Conservation (phyloP, 768 basidiomycete genomes). For the Baorangia bicolor region DNA sequence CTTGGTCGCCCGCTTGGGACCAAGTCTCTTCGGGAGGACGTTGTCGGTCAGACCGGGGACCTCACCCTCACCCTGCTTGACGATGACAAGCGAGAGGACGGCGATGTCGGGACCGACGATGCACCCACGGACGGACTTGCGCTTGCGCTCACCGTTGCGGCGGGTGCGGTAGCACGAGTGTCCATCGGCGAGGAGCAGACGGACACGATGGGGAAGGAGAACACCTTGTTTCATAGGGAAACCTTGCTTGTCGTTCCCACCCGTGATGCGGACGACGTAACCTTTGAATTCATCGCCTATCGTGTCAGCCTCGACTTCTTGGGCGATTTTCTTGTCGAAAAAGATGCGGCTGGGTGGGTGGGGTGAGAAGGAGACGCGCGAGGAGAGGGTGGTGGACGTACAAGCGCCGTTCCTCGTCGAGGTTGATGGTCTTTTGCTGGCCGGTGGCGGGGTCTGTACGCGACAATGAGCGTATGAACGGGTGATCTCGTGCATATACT, state of each 20-base stretch:
- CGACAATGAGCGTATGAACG: constrained; percentile 13
- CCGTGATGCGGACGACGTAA: constrained; percentile 94
- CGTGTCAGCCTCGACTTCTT: constrained; percentile 89
- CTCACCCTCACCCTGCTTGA: constrained; percentile 92
- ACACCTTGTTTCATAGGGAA: constrained; percentile 99
- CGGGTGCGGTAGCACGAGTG: constrained; percentile 97
- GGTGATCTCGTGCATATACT: constrained; percentile 31
- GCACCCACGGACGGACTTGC: constrained; percentile 98
- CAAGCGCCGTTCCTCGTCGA: constrained; percentile 90
- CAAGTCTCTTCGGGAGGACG: constrained; percentile 92
- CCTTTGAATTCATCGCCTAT: constrained; percentile 97
- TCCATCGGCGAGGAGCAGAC: constrained; percentile 90
- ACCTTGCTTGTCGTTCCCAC: constrained; percentile 98
- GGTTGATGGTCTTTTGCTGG: constrained; percentile 92
- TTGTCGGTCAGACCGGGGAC: constrained; percentile 90
- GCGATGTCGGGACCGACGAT: constrained; percentile 97
- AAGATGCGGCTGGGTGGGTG: constrained; percentile 78
- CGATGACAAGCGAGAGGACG: constrained; percentile 89
- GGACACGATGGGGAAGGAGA: constrained; percentile 89
- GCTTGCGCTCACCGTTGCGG: constrained; percentile 93
- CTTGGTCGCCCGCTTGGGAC: constrained; percentile 97
- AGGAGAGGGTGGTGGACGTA: constrained; percentile 36
- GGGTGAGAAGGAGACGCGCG: neutral
- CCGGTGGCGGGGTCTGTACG: constrained; percentile 89
- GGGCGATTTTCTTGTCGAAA: constrained; percentile 95